Conservation (phyloP, 257 asterid genomes). For the Penstemon newberryi region DNA sequence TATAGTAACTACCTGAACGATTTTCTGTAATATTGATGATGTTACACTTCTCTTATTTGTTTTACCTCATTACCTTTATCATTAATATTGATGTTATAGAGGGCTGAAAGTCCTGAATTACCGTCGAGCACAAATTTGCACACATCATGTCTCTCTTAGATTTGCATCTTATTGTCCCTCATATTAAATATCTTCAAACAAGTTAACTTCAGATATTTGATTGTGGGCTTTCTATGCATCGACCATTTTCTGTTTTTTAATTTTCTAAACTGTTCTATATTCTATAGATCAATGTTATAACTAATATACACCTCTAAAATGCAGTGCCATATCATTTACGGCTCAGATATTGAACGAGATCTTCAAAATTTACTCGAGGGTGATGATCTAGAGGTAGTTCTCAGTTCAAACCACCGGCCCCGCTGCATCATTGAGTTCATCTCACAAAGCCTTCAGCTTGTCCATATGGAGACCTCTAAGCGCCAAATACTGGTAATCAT, state of each 20-base stretch:
- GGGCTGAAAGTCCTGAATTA: too few species aligned
- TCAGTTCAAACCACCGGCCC: slow-evolving; percentile 79
- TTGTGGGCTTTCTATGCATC: not conserved
- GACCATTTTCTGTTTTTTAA: not conserved
- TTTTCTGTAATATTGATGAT: too few species aligned
- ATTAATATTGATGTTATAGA: too few species aligned
- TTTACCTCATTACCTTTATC: too few species aligned
- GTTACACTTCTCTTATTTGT: too few species aligned
- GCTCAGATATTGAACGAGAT: slow-evolving; percentile 68
- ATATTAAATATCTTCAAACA: not conserved
- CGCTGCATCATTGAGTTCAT: slow-evolving; percentile 87
- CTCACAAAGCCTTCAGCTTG: slow-evolving; percentile 75
- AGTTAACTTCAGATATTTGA: not conserved
- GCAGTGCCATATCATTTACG: slow-evolving; percentile 84
- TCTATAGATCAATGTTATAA: not conserved
- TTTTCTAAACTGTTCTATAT: not conserved
- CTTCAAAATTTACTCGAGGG: slow-evolving; percentile 62
- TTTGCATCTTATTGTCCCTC: not conserved
- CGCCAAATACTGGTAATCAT: slow-evolving; percentile 63
- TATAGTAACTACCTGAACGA: too few species aligned
- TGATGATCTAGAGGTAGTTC: slow-evolving; percentile 75
- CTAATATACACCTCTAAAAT: slow-evolving; percentile 27
- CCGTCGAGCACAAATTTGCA: too few species aligned
- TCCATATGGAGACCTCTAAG: slow-evolving; percentile 66
- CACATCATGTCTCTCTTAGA: not conserved